phyloP scores from a whole-genome alignment of 2,329 filamentous ascomycete species.

The Colletotrichum endophyticum region DNA sequence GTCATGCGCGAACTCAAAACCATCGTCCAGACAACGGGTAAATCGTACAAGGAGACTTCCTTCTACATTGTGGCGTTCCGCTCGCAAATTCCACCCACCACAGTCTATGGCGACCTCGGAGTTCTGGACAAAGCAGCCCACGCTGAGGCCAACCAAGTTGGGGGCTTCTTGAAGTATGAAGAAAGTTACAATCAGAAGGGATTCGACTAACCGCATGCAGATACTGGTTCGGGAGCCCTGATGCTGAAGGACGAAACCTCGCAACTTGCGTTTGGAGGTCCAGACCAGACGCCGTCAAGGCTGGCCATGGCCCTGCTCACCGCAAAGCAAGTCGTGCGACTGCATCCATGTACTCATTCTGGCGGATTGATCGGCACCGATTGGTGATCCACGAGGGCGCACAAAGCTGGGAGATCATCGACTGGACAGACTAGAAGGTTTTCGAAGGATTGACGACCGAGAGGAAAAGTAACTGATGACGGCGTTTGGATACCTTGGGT shows the following conservation, averaged over 20 bases:
- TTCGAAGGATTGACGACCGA: neutral
- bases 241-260: constrained; percentile 75
- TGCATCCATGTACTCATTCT: constrained; percentile 68
- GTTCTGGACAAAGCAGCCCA: constrained; percentile 80
- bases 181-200: neutral
- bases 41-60: constrained; percentile 64
- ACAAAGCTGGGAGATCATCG: constrained; percentile 65
- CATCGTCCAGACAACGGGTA: constrained; percentile 50
- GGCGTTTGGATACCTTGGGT: constrained; percentile 8
- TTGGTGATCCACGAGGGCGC: constrained; percentile 72
- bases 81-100: constrained; percentile 68
- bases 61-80: constrained; percentile 90
- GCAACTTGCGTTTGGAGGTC: constrained; percentile 78
- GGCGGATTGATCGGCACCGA: constrained; percentile 73
- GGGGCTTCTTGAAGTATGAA: constrained; percentile 75
- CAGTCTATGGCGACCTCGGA: constrained; percentile 69
- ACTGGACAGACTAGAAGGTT: constrained; percentile 52
- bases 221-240: constrained; percentile 87
- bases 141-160: constrained; percentile 77
- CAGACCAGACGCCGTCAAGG: constrained; percentile 62
- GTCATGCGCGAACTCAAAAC: constrained; percentile 64
- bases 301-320: constrained; percentile 65
- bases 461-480: neutral
- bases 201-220: constrained; percentile 39
- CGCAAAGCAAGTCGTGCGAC: constrained; percentile 69